These are phyloP conservation scores for Ophiostoma perfectum DNA, from an alignment of 2,329 filamentous ascomycete species.

Conservation along the genomic window DNA sequence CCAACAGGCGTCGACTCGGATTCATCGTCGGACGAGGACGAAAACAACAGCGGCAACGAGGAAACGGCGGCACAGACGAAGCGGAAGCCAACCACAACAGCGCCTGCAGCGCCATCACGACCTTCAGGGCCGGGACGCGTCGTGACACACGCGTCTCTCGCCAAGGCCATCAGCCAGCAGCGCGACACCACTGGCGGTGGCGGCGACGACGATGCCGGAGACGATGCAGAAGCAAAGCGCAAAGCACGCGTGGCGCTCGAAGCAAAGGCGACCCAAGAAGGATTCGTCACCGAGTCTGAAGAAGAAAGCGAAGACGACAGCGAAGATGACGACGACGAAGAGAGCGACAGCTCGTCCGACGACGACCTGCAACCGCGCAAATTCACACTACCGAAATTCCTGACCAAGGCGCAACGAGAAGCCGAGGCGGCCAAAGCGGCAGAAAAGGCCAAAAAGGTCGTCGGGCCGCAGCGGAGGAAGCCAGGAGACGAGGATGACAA, in stretches of 20 bases:
- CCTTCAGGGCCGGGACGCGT: slow-evolving; percentile 53
- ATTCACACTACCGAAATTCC: slow-evolving; percentile 60
- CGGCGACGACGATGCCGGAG: slow-evolving; percentile 36
- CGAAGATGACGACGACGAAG: slow-evolving; percentile 38
- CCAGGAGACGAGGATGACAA: slow-evolving; percentile 25
- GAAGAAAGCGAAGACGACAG: slow-evolving; percentile 40
- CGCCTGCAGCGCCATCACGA: slow-evolving; percentile 37
- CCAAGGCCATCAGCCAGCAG: slow-evolving; percentile 34
- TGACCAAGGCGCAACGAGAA: slow-evolving; percentile 53
- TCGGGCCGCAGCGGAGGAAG: slow-evolving; percentile 25
- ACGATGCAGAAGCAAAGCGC: slow-evolving; percentile 44
- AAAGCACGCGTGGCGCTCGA: slow-evolving; percentile 41
- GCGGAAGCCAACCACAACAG: slow-evolving; percentile 25
- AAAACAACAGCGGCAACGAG: slow-evolving; percentile 40
- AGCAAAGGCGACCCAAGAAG: slow-evolving; percentile 51
- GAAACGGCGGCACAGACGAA: slow-evolving; percentile 27
- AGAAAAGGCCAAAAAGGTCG: slow-evolving; percentile 7
- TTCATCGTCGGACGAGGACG: slow-evolving; percentile 48
- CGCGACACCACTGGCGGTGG: slow-evolving; percentile 24
- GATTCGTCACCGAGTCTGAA: slow-evolving; percentile 56
- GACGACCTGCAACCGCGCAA: slow-evolving; percentile 46
- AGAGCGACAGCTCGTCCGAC: slow-evolving; percentile 37
- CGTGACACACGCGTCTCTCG: slow-evolving; percentile 30
- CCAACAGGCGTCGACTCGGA: slow-evolving; percentile 47
- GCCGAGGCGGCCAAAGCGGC: slow-evolving; percentile 23